Conservation (phyloP, 2,329 filamentous ascomycete genomes). For the Neonectria sp. region DNA sequence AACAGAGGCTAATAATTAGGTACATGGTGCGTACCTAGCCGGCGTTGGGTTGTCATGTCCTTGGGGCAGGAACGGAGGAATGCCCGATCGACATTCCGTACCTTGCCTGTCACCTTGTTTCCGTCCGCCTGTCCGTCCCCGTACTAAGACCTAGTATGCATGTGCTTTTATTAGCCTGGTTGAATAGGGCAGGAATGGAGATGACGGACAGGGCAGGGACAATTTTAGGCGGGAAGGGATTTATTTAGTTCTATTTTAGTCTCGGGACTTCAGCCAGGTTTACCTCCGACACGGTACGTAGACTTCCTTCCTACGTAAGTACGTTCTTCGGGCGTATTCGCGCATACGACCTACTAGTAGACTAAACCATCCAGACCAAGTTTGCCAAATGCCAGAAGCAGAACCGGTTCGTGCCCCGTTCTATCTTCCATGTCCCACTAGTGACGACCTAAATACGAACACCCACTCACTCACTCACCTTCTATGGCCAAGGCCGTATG, state of each 20-base stretch:
- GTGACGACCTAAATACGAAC: neutral
- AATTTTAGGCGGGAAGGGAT: constrained; percentile 34
- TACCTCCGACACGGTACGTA: neutral
- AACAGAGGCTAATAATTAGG: neutral
- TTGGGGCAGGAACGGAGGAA: neutral
- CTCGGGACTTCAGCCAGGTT: neutral
- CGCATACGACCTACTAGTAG: neutral
- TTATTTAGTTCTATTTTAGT: constrained; percentile 23
- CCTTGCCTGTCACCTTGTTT: constrained; percentile 1
- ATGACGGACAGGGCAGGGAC: constrained; percentile 25
- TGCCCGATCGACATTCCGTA: constrained; percentile 1
- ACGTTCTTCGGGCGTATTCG: neutral
- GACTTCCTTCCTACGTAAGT: neutral
- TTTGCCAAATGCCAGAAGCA: neutral
- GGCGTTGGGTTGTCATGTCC: neutral
- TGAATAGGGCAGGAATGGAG: constrained; percentile 24
- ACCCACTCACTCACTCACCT: neutral
- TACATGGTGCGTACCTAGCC: neutral
- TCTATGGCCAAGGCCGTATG: neutral
- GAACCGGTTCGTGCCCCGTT: neutral
- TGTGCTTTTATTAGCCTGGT: constrained; percentile 13
- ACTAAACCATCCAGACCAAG: neutral
- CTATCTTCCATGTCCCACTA: neutral
- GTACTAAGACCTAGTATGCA: neutral
- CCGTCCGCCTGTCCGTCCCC: constrained; percentile 6